phyloP scores from a whole-genome alignment of 108 stramenopile genomes.

The Cyclotella kingstonii region DNA sequence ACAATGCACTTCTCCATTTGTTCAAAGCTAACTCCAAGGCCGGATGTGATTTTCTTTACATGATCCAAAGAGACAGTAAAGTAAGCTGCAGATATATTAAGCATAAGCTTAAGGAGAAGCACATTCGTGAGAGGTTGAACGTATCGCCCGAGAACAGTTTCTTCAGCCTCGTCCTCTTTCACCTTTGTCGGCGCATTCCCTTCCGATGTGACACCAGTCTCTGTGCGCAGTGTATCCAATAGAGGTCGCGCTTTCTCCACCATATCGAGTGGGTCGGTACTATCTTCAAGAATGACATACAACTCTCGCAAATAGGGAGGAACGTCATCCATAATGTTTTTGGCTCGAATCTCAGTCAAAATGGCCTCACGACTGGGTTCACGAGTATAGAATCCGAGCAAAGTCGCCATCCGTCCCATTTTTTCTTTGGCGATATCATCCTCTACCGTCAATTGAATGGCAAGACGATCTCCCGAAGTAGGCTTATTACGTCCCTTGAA shows the following conservation, averaged over 20 bases:
- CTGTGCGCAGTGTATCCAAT: conserved; percentile 59
- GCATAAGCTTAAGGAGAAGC: conserved; percentile 81
- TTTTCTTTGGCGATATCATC: conserved; percentile 92
- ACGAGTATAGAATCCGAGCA: conserved; percentile 89
- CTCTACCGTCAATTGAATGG: conserved; percentile 55
- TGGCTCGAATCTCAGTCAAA: conserved; percentile 68
- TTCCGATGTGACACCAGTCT: conserved; percentile 30
- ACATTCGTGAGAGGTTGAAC: conserved; percentile 68
- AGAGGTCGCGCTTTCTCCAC: conserved; percentile 71
- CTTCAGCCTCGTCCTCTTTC: conserved; percentile 38
- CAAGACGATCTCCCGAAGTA: conserved; percentile 23
- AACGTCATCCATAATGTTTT: conserved; percentile 73
- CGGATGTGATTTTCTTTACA: conserved; percentile 69
- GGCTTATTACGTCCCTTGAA: conserved; percentile 12
- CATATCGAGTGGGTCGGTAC: conserved; percentile 72
- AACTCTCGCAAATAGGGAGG: conserved; percentile 75
- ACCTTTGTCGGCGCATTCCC: conserved; percentile 5
- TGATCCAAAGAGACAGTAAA: conserved; percentile 88
- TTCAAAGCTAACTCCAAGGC: conserved; percentile 79
- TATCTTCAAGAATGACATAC: conserved; percentile 79
- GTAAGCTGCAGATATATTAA: conserved; percentile 84
- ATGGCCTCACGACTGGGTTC: conserved; percentile 90
- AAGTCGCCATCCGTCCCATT: conserved; percentile 92
- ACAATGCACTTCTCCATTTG: conserved; percentile 92
- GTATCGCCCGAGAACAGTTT: conserved; percentile 59